Evolutionary conservation across 2,329 filamentous ascomycete species (phyloP).

Genomic region (Clarireedia homoeocarpa): DNA sequence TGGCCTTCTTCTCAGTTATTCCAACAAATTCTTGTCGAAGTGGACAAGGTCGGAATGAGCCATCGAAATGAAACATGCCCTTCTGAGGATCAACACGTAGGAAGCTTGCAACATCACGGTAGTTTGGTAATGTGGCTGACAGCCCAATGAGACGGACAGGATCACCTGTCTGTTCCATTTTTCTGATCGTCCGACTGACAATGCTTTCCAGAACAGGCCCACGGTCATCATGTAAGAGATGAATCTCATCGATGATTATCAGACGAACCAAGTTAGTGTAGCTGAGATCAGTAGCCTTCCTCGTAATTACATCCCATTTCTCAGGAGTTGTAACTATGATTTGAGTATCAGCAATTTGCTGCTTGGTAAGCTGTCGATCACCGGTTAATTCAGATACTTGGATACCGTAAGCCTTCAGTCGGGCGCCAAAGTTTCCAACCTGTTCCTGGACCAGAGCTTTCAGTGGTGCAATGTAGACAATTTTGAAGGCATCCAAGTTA

Average conservation of each 20-base stretch:
- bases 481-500: conserved; percentile 94
- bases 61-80: conserved; percentile 93
- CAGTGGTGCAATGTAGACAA: conserved; percentile 92
- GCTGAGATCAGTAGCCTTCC: conserved; percentile 92
- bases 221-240: conserved; percentile 93
- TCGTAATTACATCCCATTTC: conserved; percentile 98
- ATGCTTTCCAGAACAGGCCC: conserved; percentile 96
- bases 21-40: conserved; percentile 96
- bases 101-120: conserved; percentile 92
- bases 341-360: conserved; percentile 96
- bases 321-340: conserved; percentile 97
- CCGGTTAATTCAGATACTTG: conserved; percentile 92
- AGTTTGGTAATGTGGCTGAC: conserved; percentile 93
- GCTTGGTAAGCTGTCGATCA: conserved; percentile 95
- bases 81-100: conserved; percentile 79
- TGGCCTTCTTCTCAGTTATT: conserved; percentile 94
- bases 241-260: conserved; percentile 96
- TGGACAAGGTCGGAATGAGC: conserved; percentile 86
- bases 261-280: conserved; percentile 96
- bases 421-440: conserved; percentile 92
- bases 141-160: conserved; percentile 86
- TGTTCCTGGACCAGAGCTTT: conserved; percentile 97
- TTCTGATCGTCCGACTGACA: conserved; percentile 86
- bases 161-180: conserved; percentile 88
- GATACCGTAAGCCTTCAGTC: conserved; percentile 85